phyloP scores from a whole-genome alignment of 495 filamentous ascomycete species.

The Pyrenopolyporus hunteri region DNA sequence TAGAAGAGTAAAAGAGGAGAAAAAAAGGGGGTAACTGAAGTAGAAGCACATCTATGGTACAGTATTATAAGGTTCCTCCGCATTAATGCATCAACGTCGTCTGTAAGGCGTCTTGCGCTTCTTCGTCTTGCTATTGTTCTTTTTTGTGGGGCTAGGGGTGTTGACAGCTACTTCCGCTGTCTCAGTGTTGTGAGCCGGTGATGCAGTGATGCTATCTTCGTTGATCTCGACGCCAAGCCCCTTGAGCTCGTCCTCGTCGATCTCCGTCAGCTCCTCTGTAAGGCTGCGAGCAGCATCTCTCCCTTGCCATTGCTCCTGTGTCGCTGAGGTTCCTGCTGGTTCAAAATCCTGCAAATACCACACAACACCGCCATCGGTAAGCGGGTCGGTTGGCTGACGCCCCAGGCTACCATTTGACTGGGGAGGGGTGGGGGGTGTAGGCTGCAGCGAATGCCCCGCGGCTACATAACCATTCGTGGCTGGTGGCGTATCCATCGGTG shows the following conservation, averaged over 20 bases:
- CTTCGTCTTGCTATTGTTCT: conserved; percentile 38
- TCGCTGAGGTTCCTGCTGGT: conserved; percentile 70
- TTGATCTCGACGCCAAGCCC: conserved; percentile 57
- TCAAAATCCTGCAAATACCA: conserved; percentile 90
- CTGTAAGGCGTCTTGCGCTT: conserved; percentile 43
- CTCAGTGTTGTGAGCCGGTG: conserved; percentile 41
- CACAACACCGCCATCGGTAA: conserved; percentile 76
- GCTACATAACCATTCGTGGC: conserved; percentile 44
- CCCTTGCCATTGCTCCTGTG: conserved; percentile 77
- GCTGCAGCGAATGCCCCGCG: conserved; percentile 39
- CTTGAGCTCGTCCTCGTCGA: conserved; percentile 85
- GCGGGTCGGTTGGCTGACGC: conserved; percentile 53
- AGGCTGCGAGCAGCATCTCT: conserved; percentile 75
- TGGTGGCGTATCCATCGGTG: conserved; percentile 49
- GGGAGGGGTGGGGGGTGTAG: conserved; percentile 52
- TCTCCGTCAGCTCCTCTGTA: conserved; percentile 85
- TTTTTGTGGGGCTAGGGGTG: conserved; percentile 33
- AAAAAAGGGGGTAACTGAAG: conserved; percentile 3
- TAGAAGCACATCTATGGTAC: conserved; percentile 23
- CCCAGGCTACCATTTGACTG: conserved; percentile 56
- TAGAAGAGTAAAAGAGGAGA: conserved; percentile 18
- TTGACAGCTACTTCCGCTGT: conserved; percentile 21
- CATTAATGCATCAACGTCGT: conserved; percentile 37
- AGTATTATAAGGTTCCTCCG: conserved; percentile 9
- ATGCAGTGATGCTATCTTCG: conserved; percentile 51